These are phyloP conservation scores for Trichophaea hybrida DNA, from an alignment of 2,329 filamentous ascomycete genomes.

Conservation along the genomic window DNA sequence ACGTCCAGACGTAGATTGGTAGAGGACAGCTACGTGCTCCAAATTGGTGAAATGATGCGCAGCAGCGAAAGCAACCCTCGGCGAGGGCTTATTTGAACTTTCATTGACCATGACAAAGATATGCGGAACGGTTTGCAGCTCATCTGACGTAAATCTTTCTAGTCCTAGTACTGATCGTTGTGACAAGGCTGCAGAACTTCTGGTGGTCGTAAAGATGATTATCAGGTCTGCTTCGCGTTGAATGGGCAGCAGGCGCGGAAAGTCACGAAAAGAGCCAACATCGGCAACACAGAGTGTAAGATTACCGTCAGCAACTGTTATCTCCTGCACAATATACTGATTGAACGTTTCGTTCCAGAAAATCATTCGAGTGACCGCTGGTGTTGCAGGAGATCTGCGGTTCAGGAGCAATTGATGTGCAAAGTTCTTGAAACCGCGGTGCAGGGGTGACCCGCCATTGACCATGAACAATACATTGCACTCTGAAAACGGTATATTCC, in stretches of 20 bases:
- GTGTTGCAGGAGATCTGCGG: background rate
- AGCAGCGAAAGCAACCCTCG: background rate
- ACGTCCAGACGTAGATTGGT: background rate
- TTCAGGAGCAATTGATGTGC: background rate
- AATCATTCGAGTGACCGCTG: background rate
- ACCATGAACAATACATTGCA: slow-evolving; percentile 2
- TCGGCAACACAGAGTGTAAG: background rate
- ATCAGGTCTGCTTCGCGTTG: background rate
- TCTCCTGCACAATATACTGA: background rate
- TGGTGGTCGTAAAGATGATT: background rate
- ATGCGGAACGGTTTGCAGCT: background rate
- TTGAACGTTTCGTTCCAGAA: slow-evolving; percentile 1
- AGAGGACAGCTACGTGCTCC: background rate
- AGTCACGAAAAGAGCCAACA: background rate
- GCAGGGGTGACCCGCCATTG: background rate
- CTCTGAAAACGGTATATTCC: background rate
- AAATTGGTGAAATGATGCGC: background rate
- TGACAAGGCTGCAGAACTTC: background rate
- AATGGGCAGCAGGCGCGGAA: background rate
- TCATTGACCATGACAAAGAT: slow-evolving; percentile 1
- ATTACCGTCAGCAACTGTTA: background rate
- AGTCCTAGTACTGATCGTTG: background rate
- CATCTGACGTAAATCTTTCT: background rate
- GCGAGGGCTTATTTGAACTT: background rate
- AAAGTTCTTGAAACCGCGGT: background rate